Evolutionary conservation across 106 monocot genomes (phyloP).

Genomic region (Dioscorea alata): DNA sequence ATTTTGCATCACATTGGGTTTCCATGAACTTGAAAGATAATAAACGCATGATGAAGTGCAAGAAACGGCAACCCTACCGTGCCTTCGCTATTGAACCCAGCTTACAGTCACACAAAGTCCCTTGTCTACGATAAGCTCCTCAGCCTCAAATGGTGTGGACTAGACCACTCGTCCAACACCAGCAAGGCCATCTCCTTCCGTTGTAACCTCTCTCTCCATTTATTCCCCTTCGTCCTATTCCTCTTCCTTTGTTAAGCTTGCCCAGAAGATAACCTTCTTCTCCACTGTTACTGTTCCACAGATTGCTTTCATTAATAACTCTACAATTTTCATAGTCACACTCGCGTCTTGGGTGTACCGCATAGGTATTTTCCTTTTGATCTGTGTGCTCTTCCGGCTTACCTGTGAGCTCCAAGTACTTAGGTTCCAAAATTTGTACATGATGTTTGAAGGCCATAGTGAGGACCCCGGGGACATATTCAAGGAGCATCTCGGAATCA

Average conservation of each 20-base stretch:
- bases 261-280: constrained; percentile 59
- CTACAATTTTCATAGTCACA: constrained; percentile 26
- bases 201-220: constrained; percentile 20
- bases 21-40: too few species aligned
- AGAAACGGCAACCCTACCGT: neutral
- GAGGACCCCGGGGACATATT: constrained; percentile 27
- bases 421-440: constrained; percentile 56
- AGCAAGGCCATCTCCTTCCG: constrained; percentile 37
- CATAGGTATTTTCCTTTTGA: constrained; percentile 64
- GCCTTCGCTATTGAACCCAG: constrained; percentile 46
- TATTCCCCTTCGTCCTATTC: neutral
- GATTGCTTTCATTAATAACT: constrained; percentile 1
- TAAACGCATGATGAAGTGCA: too few species aligned
- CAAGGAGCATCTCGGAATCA: constrained; percentile 62
- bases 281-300: constrained; percentile 12
- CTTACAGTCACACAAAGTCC: constrained; percentile 47
- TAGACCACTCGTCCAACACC: constrained; percentile 54
- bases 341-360: constrained; percentile 69
- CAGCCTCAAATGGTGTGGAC: constrained; percentile 55
- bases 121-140: constrained; percentile 53
- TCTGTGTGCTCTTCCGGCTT: constrained; percentile 72
- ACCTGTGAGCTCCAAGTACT: constrained; percentile 90
- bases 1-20: too few species aligned
- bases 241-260: constrained; percentile 38
- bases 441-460: constrained; percentile 37